phyloP scores from a whole-genome alignment of 1,284 basidiomycete species.

The Ustilago nuda region DNA sequence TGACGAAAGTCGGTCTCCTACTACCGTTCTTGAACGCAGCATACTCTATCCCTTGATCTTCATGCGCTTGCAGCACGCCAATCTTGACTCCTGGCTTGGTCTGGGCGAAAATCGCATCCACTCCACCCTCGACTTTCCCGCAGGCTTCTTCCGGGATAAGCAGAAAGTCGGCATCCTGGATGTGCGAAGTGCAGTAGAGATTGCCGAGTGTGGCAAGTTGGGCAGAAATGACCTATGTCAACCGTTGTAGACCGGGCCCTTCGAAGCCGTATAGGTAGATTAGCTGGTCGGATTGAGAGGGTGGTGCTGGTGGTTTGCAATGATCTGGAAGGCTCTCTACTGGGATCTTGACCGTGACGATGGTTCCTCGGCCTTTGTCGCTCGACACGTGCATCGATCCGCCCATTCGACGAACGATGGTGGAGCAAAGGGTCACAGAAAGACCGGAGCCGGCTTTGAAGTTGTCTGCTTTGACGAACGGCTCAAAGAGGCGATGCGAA shows the following conservation, averaged over 20 bases:
- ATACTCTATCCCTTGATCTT: conserved; percentile 48
- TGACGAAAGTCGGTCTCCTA: conserved; percentile 47
- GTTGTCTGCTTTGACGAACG: conserved; percentile 54
- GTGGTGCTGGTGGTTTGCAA: conserved; percentile 15
- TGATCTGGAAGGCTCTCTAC: conserved; percentile 33
- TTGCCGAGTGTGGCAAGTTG: conserved; percentile 58
- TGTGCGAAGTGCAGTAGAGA: conserved; percentile 51
- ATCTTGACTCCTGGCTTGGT: conserved; percentile 53
- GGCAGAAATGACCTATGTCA: conserved; percentile 50
- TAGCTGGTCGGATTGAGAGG: conserved; percentile 42
- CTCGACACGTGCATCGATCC: conserved; percentile 54
- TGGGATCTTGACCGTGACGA: conserved; percentile 50
- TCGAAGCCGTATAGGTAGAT: conserved; percentile 55
- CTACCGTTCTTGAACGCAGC: conserved; percentile 44
- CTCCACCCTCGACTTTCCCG: conserved; percentile 30
- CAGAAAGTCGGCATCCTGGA: conserved; percentile 48
- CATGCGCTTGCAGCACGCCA: conserved; percentile 54
- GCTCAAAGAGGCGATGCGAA: conserved; percentile 46
- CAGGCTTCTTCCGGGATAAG: conserved; percentile 55
- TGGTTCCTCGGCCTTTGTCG: conserved; percentile 52
- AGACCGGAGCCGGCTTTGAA: conserved; percentile 54
- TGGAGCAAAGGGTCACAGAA: conserved; percentile 37
- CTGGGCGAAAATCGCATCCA: conserved; percentile 43
- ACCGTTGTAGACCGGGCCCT: conserved; percentile 47
- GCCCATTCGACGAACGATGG: conserved; percentile 47